Evolutionary conservation across 2,329 filamentous ascomycete species (phyloP).

Genomic region (Exophiala calicioides): DNA sequence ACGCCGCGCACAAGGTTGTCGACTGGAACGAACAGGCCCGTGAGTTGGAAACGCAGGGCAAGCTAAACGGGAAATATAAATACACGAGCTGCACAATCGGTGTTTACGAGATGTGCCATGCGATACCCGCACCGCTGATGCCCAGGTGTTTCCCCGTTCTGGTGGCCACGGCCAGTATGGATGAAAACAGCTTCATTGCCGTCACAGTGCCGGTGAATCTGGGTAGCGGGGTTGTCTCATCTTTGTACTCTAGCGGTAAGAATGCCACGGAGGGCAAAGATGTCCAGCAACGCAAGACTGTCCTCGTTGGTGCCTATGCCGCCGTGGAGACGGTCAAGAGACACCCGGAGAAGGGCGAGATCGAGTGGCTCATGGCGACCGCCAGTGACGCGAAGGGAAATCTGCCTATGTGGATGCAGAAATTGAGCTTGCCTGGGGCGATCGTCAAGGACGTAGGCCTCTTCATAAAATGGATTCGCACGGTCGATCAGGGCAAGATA

Average conservation of each 20-base stretch:
- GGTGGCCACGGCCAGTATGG: conserved; percentile 31
- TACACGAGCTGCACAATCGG: conserved; percentile 18
- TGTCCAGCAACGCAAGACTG: conserved; percentile 30
- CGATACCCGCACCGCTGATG: conserved; percentile 31
- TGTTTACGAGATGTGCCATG: conserved; percentile 38
- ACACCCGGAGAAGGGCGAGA: conserved; percentile 30
- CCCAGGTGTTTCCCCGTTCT: conserved; percentile 36
- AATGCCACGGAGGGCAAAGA: conserved; percentile 32
- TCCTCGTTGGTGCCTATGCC: conserved; percentile 32
- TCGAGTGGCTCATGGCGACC: conserved; percentile 79
- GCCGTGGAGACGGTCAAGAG: conserved; percentile 29
- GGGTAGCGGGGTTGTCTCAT: conserved; percentile 14
- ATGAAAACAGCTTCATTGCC: conserved; percentile 30
- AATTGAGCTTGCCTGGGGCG: conserved; percentile 60
- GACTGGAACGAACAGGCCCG: conserved; percentile 33
- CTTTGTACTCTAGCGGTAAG: conserved; percentile 33
- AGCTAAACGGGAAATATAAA: conserved; percentile 1
- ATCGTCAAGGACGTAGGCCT: conserved; percentile 71
- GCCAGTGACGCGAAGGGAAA: conserved; percentile 68
- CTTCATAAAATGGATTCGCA: conserved; percentile 65
- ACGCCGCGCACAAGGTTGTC: conserved; percentile 32
- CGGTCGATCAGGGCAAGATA: conserved; percentile 37
- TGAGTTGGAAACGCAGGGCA: conserved; percentile 11
- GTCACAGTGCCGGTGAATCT: conserved; percentile 36
- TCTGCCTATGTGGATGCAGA: conserved; percentile 68